Conservation (phyloP, 805 yeast genomes). For the Torulaspora franciscae region DNA sequence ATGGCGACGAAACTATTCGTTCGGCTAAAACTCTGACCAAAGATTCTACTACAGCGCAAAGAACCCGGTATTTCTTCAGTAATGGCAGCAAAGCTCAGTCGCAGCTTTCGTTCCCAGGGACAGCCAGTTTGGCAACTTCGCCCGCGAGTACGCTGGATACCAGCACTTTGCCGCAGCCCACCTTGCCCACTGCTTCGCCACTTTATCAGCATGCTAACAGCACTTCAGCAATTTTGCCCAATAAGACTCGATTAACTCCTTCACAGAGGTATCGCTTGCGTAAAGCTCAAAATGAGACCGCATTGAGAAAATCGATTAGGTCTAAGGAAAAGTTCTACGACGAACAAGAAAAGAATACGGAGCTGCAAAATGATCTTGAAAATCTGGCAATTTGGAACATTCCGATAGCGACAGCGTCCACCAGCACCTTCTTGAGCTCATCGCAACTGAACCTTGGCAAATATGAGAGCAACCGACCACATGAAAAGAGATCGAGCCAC, state of each 20-base stretch:
- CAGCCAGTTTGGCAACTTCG: slow-evolving; percentile 3
- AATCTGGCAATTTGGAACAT: slow-evolving; percentile 48
- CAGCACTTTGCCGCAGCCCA: slow-evolving; percentile 16
- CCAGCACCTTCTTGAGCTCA: slow-evolving; percentile 27
- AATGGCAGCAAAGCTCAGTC: slow-evolving; percentile 14
- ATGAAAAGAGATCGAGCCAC: background rate
- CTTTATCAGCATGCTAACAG: slow-evolving; percentile 17
- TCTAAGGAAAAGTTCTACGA: slow-evolving; percentile 40
- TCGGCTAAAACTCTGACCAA: background rate
- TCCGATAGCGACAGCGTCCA: slow-evolving; percentile 43
- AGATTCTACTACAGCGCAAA: slow-evolving; percentile 3
- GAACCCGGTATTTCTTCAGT: slow-evolving; percentile 12
- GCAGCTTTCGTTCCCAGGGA: slow-evolving; percentile 10
- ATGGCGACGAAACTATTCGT: slow-evolving; percentile 5
- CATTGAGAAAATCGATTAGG: slow-evolving; percentile 33
- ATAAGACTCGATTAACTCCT: slow-evolving; percentile 35
- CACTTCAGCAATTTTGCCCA: slow-evolving; percentile 20
- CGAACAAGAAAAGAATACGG: slow-evolving; percentile 27
- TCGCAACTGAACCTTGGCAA: slow-evolving; percentile 4
- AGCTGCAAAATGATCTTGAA: slow-evolving; percentile 35
- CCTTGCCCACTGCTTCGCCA: slow-evolving; percentile 10
- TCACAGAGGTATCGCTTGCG: slow-evolving; percentile 41
- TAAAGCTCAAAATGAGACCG: slow-evolving; percentile 36
- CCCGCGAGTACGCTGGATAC: slow-evolving; percentile 6
- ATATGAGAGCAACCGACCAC: background rate